Evolutionary conservation across 805 yeast species (phyloP).

Genomic region (Pichia paraexigua): DNA sequence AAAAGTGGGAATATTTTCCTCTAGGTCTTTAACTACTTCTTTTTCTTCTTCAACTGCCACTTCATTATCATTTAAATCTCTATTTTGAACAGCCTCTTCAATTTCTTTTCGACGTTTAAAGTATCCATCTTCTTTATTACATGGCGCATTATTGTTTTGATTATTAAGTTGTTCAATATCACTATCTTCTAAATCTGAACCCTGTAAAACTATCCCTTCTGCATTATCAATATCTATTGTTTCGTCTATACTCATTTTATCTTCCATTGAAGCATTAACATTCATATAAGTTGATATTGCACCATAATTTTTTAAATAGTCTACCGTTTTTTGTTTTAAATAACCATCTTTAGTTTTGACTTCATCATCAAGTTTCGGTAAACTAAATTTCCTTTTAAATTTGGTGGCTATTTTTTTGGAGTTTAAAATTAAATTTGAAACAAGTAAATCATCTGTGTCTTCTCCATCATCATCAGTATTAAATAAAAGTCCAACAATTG

Average conservation of each 20-base stretch:
- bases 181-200: constrained; percentile 12
- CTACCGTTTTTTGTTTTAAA: neutral
- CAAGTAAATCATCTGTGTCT: neutral
- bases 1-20: neutral
- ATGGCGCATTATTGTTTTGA: neutral
- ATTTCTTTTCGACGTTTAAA: constrained; percentile 2
- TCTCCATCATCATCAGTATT: neutral
- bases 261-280: neutral
- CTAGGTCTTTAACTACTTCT: neutral
- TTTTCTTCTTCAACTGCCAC: constrained; percentile 1
- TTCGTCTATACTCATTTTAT: neutral
- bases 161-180: neutral
- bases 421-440: neutral
- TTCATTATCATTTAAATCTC: neutral
- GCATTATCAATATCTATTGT: constrained; percentile 11
- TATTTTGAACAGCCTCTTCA: neutral
- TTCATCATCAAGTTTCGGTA: neutral
- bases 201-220: constrained; percentile 17
- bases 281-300: neutral
- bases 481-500: neutral
- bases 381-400: neutral
- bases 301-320: constrained; percentile 2
- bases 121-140: constrained; percentile 1
- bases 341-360: neutral
- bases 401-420: neutral